Conservation (phyloP, 371 early-diverging fungal genomes). For the Apophysomyces elegans region DNA sequence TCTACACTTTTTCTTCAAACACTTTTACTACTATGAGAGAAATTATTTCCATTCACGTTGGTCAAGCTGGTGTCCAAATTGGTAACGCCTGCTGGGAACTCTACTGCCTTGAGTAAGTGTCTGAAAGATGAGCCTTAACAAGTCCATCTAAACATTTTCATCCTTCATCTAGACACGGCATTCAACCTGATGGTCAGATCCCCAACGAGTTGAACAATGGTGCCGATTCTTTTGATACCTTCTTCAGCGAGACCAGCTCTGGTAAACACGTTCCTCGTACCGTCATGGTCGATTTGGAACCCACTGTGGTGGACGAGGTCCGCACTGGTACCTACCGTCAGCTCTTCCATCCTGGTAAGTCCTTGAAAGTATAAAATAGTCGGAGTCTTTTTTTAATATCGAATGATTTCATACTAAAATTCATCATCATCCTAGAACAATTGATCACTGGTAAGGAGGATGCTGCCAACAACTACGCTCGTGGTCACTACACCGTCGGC, state of each 20-base stretch:
- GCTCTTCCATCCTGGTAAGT: slow-evolving; percentile 94
- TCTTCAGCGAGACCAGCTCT: slow-evolving; percentile 96
- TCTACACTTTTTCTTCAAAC: background rate
- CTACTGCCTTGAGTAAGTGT: slow-evolving; percentile 77
- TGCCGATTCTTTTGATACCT: slow-evolving; percentile 71
- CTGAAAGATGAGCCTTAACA: background rate
- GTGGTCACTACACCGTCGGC: slow-evolving; percentile 99
- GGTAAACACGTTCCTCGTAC: slow-evolving; percentile 99
- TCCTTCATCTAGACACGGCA: slow-evolving; percentile 97
- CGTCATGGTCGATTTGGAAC: slow-evolving; percentile 98
- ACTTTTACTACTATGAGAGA: slow-evolving; percentile 84
- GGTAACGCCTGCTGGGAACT: slow-evolving; percentile 99
- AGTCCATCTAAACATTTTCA: background rate
- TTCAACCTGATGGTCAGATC: slow-evolving; percentile 94
- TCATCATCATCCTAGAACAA: slow-evolving; percentile 61
- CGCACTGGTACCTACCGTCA: slow-evolving; percentile 95
- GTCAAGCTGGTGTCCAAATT: slow-evolving; percentile 99
- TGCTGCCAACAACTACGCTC: slow-evolving; percentile 99
- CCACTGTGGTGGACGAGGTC: slow-evolving; percentile 97
- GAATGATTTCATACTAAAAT: no score
- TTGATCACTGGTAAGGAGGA: slow-evolving; percentile 99
- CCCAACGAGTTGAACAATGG: slow-evolving; percentile 53
- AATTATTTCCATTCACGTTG: slow-evolving; percentile 95
- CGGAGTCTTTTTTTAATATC: slow-evolving; percentile 28
- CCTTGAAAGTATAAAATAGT: slow-evolving; percentile 64